Evolutionary conservation across 176 grass and related monocot genomes (phyloP).

Genomic region (Elaeis guineensis): DNA sequence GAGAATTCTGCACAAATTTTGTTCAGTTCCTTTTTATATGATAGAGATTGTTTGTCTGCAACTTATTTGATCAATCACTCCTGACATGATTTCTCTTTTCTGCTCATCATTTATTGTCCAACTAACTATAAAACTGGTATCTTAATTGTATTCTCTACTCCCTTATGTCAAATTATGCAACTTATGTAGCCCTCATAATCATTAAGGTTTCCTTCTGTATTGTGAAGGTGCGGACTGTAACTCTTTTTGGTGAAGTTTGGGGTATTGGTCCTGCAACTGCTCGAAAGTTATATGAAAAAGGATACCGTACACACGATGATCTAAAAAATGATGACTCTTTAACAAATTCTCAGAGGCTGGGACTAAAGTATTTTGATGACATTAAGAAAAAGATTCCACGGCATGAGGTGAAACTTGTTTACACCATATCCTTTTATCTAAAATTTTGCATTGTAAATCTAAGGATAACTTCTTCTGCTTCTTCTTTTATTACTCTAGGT

Average conservation of each 20-base stretch:
- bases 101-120: too few species aligned
- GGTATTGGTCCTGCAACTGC: constrained; percentile 92
- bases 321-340: constrained; percentile 67
- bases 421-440: too few species aligned
- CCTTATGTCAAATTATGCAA: too few species aligned
- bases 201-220: neutral
- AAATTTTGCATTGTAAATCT: neutral
- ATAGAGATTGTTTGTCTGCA: too few species aligned
- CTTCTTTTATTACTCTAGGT: constrained; percentile 40
- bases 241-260: constrained; percentile 94
- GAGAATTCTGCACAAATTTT: too few species aligned
- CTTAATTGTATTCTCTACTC: too few species aligned
- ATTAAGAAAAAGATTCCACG: constrained; percentile 90
- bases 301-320: constrained; percentile 78
- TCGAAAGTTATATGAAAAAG: constrained; percentile 92
- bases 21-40: too few species aligned
- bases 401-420: constrained; percentile 41
- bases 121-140: too few species aligned
- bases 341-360: constrained; percentile 66
- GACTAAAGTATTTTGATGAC: constrained; percentile 80
- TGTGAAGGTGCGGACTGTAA: constrained; percentile 61
- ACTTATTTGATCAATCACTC: too few species aligned
- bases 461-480: constrained; percentile 2
- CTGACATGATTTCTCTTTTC: too few species aligned
- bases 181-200: too few species aligned